phyloP scores from a whole-genome alignment of 805 yeast species.

The Wickerhamiella hasegawae region DNA sequence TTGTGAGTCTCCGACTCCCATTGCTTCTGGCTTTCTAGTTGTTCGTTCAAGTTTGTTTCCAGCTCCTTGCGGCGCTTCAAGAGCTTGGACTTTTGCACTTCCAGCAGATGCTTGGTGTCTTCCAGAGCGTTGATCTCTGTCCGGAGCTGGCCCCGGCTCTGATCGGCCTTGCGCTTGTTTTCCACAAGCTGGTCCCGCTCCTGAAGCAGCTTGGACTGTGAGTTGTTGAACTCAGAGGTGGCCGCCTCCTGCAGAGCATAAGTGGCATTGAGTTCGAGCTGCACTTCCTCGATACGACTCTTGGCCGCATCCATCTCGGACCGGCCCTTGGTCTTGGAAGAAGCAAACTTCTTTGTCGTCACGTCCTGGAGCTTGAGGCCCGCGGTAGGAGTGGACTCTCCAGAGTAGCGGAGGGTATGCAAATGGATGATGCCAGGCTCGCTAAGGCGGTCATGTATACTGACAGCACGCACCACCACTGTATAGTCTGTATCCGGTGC shows the following conservation, averaged over 20 bases:
- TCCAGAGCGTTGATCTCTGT: constrained; percentile 24
- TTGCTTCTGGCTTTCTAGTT: constrained; percentile 6
- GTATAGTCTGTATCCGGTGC: constrained; percentile 20
- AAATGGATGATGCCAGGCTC: neutral
- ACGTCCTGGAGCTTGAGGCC: constrained; percentile 1
- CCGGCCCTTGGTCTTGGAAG: neutral
- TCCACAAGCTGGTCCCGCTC: constrained; percentile 20
- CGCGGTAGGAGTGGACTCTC: neutral
- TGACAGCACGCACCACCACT: constrained; percentile 21
- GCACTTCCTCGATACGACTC: constrained; percentile 16
- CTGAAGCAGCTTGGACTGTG: constrained; percentile 14
- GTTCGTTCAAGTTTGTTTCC: constrained; percentile 9
- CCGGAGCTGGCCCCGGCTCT: constrained; percentile 19
- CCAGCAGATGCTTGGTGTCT: constrained; percentile 23
- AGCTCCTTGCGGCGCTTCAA: constrained; percentile 14
- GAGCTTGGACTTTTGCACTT: constrained; percentile 20
- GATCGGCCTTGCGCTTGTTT: constrained; percentile 19
- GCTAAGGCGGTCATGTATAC: neutral
- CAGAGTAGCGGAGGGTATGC: constrained; percentile 1
- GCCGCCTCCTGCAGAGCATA: constrained; percentile 13
- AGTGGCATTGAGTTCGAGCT: constrained; percentile 20
- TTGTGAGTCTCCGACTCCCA: constrained; percentile 5
- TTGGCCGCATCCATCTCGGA: constrained; percentile 4
- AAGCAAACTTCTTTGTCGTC: neutral
- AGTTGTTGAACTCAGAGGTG: constrained; percentile 17